Conservation (phyloP, 306 rosid species). For the Lathyrus tuberosus region DNA sequence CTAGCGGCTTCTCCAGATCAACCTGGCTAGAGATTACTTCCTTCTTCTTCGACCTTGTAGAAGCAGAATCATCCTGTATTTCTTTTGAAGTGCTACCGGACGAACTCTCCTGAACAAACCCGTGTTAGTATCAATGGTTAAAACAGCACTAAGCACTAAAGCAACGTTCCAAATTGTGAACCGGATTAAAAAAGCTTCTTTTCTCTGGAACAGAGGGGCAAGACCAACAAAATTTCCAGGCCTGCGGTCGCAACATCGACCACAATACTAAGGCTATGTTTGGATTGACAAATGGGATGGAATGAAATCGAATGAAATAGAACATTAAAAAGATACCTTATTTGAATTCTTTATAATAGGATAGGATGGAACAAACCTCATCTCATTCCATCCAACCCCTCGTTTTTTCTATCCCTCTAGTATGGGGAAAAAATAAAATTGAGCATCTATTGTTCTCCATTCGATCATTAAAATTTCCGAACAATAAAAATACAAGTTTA, state of each 20-base stretch:
- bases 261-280: neutral
- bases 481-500: neutral
- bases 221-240: neutral
- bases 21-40: conserved; percentile 42
- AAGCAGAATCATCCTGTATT: conserved; percentile 43
- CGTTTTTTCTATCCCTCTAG: neutral
- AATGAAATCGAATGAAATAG: neutral
- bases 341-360: neutral
- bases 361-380: neutral
- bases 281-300: neutral
- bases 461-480: neutral
- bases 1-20: conserved; percentile 45
- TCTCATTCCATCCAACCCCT: neutral
- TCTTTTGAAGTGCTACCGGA: conserved; percentile 38
- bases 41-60: conserved; percentile 55
- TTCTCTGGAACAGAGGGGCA: neutral
- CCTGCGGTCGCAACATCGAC: neutral
- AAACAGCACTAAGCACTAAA: conserved; percentile 26
- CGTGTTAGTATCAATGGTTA: conserved; percentile 49
- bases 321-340: neutral
- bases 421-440: neutral
- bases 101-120: conserved; percentile 56
- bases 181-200: neutral
- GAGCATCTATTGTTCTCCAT: neutral
- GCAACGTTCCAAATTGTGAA: neutral